Percentiles rank a stretch among this genome's conserved stretches.
Evolutionary conservation across 2,329 filamentous ascomycete species (phyloP).

Genomic region (Mollisia scopiformis): DNA sequence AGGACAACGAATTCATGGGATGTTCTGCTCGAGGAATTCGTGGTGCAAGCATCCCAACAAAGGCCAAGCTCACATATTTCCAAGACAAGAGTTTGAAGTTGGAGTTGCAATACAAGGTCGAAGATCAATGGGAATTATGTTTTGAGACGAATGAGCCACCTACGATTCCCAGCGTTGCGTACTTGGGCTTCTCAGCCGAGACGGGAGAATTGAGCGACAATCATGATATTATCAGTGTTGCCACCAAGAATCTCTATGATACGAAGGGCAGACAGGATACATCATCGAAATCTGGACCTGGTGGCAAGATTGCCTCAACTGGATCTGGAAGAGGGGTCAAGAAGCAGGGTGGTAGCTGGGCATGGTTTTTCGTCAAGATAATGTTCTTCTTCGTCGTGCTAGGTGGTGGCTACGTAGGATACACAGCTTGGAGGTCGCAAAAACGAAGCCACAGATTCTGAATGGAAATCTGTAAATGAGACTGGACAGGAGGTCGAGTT

Average conservation of each 20-base stretch:
- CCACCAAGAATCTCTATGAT: conserved; percentile 86
- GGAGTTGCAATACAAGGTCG: conserved; percentile 91
- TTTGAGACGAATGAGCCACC: conserved; percentile 75
- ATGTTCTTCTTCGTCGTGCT: conserved; percentile 72
- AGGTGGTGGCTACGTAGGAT: conserved; percentile 82
- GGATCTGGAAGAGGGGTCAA: conserved; percentile 24
- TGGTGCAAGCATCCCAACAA: conserved; percentile 77
- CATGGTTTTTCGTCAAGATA: conserved; percentile 80
- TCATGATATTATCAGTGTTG: conserved; percentile 91
- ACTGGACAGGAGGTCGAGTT: neutral
- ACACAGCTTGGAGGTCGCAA: conserved; percentile 73
- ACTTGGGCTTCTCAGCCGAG: conserved; percentile 81
- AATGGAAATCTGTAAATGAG: neutral
- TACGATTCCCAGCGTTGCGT: conserved; percentile 76
- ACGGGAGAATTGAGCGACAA: conserved; percentile 97
- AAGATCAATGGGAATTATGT: conserved; percentile 86
- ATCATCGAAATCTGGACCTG: conserved; percentile 61
- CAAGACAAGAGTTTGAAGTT: conserved; percentile 90
- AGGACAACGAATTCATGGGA: conserved; percentile 87
- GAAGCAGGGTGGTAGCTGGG: conserved; percentile 56
- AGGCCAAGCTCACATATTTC: conserved; percentile 91
- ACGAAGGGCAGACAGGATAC: conserved; percentile 46
- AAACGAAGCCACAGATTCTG: conserved; percentile 38
- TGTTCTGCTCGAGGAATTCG: conserved; percentile 94
- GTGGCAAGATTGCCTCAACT: conserved; percentile 24